Evolutionary conservation across 1,139 yeast genomes (phyloP), one percentile per base, ranked within the genome.

Genomic region (Protomyces lactucae-debilis): DNA sequence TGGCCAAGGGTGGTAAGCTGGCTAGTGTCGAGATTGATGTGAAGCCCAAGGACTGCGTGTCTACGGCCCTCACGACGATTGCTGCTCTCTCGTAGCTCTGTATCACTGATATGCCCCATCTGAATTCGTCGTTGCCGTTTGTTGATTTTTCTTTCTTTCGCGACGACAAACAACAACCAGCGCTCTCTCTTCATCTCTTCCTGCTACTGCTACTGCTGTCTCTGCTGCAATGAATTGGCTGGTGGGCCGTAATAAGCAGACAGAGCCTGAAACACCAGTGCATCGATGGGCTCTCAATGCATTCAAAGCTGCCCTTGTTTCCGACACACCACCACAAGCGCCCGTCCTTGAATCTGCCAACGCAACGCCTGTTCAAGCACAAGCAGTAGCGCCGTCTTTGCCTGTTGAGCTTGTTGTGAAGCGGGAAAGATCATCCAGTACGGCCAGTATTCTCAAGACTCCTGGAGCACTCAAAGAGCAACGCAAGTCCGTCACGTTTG

Each of bases 21-120:
- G 82, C 78, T 60, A 80, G 82, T 55, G 85, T 84, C 70, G 83
- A 83, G 69, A 78, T 89, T 65, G 85, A 83, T 67, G 81, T 93
- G 66, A 84, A 90, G 63, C 97, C 98, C 2, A 96, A 87, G 71
- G 84, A 78, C 18, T 88, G 96, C 76, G 80, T 86, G 70, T 78
- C 76, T 55, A 81, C 82, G 52, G 92, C 93, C n/a, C 53, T 60
- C 35, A 25, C 53, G 64, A 60, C 48, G 54, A 53, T 60, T 18
- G 56, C 35, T 23, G n/a, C 39, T 32, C 52, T 57, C 25, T 5
- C 21, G 25, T 43, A 10, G 23, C 23, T 16, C 5, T 43, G 18
- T 43, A 43, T 12, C 46, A 43, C 10, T 9, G 48, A n/a, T 43
- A n/a, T 43, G 18, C 23, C 1, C 48, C 48, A 43, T 43, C 48